Base-by-base conservation (phyloP, 2,329 filamentous ascomycete species). In the Thyridium curvatum region DNA sequence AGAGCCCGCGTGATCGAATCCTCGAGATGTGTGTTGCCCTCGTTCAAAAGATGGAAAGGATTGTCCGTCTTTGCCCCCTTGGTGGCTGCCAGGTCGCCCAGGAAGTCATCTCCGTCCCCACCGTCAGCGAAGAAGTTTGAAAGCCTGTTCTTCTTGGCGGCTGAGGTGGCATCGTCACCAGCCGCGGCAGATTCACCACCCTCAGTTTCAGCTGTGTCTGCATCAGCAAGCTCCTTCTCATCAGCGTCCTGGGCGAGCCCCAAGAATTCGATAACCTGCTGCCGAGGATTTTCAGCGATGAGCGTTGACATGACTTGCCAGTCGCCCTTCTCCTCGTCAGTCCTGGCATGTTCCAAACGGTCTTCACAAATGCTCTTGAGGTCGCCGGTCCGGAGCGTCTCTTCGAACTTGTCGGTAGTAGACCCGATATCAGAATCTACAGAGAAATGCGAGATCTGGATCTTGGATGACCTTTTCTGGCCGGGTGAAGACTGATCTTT, bases 261-360 rank as follows among this genome's bases (percentile, higher is more conserved):
- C 14, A 98, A 76, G 57, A 94, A 90, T 49, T 94, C 84, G 16
- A 93, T 77, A 41, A 98, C 82, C 57, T 86, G 82, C 58, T 84
- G 84, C 32, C 90, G 80, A n/a, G 89, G 85, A 53, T 91, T 90
- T 21, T 85, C 81, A 4, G 86, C 83, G 35, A 91, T 84, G 44
- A 98, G 65, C 2, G 89, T 93, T 60, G 93, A 82, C 59, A 98
- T 87, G 30, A 97, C 88, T 48, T 85, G 84, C 93, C 93, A 98
- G 61, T 97, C 91, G 4, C 86, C 85, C 69, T 89, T 96, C 59
- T 97, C 93, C 48, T 94, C 88, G 2, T 96, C 90, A 0, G 80
- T 86, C 54, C 79, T 81, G 14, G 90, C 84, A 44, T 80, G 69
- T 18, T 81, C 69, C 45, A 89, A 82, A 55, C 91, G 86, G 16